Base-by-base conservation (phyloP, 2,329 filamentous ascomycete species). In the Cytospora mali region DNA sequence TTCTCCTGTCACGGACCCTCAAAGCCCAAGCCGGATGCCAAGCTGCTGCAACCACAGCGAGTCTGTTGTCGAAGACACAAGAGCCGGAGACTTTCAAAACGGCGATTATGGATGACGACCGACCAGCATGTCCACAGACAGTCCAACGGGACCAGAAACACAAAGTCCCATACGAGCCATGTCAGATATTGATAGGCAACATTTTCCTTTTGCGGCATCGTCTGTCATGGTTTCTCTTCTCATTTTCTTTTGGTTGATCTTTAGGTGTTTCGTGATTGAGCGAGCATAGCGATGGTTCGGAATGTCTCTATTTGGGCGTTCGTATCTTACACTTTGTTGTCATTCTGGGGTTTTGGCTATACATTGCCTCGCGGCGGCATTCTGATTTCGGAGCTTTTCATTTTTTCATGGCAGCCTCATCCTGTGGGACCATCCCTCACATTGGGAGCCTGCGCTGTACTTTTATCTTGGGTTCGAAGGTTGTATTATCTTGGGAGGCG, bases 1-100 rank as follows among this genome's bases (percentile, higher is more conserved):
- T 18, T 18, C 28, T 13, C 14, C 13, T 6, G 2, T 4, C 16
- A 35, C 33, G 18, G 51, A 25, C 27, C 27, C 35, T 46, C 35
- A 9, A 35, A 21, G 28, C 48, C 3, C 39, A 49, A 13, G 14
- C 33, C 61, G 67, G 67, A 70, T 68, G 68, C 66, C 68, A 55
- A 60, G 62, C 53, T 58, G 33, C 48, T 48, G 55, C 54, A 42
- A 54, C 51, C 55, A 65, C 57, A 65, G 46, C 53, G 51, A 62
- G 61, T 61, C 46, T 57, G 21, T 62, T 64, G 49, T 58, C 59
- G 61, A 66, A 60, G 62, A 64, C 55, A 46, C 59, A 61, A n/a
- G 42, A 51, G 52, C 48, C 25, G 56, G 21, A 18, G 27, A 31
- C 31, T 35, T 33, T 23, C 52, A 58, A 29, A 53, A 14, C 21